These are phyloP conservation scores for Colletotrichum simmondsii DNA, from an alignment of 2,329 filamentous ascomycete species.

Conservation along the genomic window DNA sequence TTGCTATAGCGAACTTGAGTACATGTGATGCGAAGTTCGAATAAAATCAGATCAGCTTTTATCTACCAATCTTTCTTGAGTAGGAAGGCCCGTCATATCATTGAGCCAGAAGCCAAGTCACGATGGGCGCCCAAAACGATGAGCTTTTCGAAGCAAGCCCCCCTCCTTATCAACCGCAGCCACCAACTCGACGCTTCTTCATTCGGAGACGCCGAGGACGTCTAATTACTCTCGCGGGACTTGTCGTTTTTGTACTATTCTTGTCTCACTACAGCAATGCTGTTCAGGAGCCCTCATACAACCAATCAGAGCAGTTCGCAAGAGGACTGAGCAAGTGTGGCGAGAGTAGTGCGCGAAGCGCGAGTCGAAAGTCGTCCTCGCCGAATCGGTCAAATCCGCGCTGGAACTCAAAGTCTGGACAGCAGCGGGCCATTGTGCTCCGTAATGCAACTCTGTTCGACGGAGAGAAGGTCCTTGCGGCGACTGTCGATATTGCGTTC, in stretches of 20 bases:
- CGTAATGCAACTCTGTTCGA: constrained; percentile 55
- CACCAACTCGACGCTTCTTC: not conserved
- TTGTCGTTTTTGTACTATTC: not conserved
- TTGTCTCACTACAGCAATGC: not conserved
- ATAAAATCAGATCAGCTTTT: not conserved
- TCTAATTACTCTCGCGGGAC: not conserved
- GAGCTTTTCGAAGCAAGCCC: not conserved
- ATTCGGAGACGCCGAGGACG: not conserved
- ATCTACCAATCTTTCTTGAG: too few relatives aligned
- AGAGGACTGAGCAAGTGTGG: not conserved
- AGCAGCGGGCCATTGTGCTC: constrained; percentile 41
- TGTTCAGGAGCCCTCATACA: not conserved
- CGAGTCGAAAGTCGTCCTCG: not conserved
- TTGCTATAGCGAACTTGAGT: not conserved
- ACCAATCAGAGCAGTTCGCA: not conserved
- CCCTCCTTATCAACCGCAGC: constrained; percentile 4
- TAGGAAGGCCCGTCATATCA: not conserved
- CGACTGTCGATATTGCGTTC: constrained; percentile 49
- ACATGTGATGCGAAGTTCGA: not conserved
- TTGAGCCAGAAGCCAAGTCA: not conserved
- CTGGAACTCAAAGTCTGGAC: constrained; percentile 11
- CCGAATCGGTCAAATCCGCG: not conserved
- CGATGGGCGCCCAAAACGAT: constrained; percentile 8
- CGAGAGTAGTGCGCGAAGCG: not conserved
- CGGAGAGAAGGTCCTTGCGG: constrained; percentile 46